Evolutionary conservation across 169 alveolate genomes (phyloP).

Genomic region (Cryptosporidium muris): DNA sequence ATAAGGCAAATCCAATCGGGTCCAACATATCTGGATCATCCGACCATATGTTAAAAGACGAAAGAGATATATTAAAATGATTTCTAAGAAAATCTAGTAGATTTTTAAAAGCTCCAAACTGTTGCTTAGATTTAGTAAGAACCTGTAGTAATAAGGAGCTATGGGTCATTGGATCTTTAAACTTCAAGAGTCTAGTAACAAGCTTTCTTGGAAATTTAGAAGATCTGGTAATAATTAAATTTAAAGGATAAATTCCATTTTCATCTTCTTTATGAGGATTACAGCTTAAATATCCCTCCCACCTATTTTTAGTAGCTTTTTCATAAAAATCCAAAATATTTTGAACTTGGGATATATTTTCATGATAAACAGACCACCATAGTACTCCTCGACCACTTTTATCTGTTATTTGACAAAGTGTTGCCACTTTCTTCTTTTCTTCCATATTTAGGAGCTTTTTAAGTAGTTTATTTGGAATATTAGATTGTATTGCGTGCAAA

Average conservation of each 20-base stretch:
- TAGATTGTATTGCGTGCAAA: conserved; percentile 19
- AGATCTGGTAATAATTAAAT: conserved; percentile 19
- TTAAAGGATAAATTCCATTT: conserved; percentile 54
- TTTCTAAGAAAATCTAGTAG: conserved; percentile 9
- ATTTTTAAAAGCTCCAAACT: conserved; percentile 28
- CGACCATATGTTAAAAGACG: conserved; percentile 60
- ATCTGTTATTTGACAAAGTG: conserved; percentile 34
- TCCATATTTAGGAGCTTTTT: conserved; percentile 48
- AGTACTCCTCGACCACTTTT: conserved; percentile 55
- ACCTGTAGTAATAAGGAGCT: conserved; percentile 46
- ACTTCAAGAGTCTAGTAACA: conserved; percentile 28
- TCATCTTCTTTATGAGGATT: conserved; percentile 60
- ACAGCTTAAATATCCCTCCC: conserved; percentile 55
- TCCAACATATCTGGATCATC: conserved; percentile 6
- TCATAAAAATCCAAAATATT: conserved; percentile 25
- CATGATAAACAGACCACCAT: conserved; percentile 70
- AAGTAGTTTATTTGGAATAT: conserved; percentile 15
- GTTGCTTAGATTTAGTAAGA: conserved; percentile 56
- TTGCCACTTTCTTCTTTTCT: conserved; percentile 55
- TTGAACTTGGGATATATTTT: conserved; percentile 42
- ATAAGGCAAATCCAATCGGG: conserved; percentile 38
- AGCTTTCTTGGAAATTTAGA: conserved; percentile 32
- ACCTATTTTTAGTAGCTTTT: conserved; percentile 38
- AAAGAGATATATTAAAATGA: conserved; percentile 45
- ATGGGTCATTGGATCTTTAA: conserved; percentile 41